Conservation (phyloP, 495 filamentous ascomycete genomes). For the Xylaria telfairii region DNA sequence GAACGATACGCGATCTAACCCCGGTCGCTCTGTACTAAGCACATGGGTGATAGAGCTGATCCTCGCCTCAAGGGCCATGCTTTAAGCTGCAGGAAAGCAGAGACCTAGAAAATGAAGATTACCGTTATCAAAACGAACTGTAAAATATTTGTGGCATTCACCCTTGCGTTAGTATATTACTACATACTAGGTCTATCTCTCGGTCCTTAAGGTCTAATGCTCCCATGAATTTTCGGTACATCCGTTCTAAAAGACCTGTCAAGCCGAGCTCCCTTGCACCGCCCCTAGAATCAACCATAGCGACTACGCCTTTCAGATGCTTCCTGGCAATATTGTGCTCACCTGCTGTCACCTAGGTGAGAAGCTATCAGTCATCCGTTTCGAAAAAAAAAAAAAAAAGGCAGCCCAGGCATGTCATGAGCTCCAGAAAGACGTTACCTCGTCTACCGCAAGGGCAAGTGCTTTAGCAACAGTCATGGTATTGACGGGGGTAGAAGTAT, state of each 20-base stretch:
- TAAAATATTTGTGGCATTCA: neutral
- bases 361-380: neutral
- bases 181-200: neutral
- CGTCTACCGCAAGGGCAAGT: conserved; percentile 26
- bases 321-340: conserved; percentile 20
- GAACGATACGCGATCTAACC: too few relatives aligned
- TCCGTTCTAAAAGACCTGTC: conserved; percentile 22
- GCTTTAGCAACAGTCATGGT: conserved; percentile 25
- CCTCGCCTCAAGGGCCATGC: too few relatives aligned
- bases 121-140: too few relatives aligned
- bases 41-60: too few relatives aligned
- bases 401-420: neutral
- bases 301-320: conserved; percentile 26
- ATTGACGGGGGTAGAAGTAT: conserved; percentile 6
- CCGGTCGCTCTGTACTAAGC: too few relatives aligned
- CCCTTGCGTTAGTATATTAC: neutral
- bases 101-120: too few relatives aligned
- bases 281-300: conserved; percentile 24
- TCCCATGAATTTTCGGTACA: conserved; percentile 18
- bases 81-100: too few relatives aligned
- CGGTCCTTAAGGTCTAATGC: neutral
- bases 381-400: neutral
- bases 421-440: conserved; percentile 16
- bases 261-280: conserved; percentile 20
- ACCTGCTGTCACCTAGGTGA: conserved; percentile 10